phyloP scores from a whole-genome alignment of 257 asterid genomes.

The Paraleonurus japonicus region DNA sequence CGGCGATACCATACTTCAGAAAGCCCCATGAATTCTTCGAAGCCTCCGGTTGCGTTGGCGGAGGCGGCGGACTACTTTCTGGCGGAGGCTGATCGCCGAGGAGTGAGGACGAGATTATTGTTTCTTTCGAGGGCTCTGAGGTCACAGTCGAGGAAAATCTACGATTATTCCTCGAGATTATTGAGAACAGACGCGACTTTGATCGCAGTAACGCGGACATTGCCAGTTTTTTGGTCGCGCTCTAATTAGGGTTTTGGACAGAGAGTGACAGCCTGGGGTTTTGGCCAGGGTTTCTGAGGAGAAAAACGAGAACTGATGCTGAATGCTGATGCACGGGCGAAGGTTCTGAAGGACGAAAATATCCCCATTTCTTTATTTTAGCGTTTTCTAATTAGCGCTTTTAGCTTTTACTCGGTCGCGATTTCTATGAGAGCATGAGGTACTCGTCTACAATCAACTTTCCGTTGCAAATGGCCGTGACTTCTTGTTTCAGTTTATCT shows the following conservation, averaged over 20 bases:
- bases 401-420: neutral
- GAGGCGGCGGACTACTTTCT: constrained; percentile 31
- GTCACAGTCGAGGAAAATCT: constrained; percentile 32
- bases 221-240: neutral
- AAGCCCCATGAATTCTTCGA: constrained; percentile 56
- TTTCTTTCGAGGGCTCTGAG: constrained; percentile 44
- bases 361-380: neutral
- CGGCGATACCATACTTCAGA: constrained; percentile 48
- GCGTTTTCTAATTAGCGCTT: constrained; percentile 4
- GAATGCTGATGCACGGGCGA: neutral
- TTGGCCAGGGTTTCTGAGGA: constrained; percentile 15
- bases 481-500: no score
- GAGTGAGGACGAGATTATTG: constrained; percentile 51
- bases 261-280: constrained; percentile 23
- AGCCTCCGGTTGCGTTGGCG: constrained; percentile 37
- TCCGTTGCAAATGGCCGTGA: neutral
- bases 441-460: neutral
- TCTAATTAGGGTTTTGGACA: constrained; percentile 31
- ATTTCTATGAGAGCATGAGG: neutral
- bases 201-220: constrained; percentile 51
- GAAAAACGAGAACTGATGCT: neutral
- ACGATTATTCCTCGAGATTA: constrained; percentile 31
- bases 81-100: constrained; percentile 56
- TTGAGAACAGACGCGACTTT: constrained; percentile 41
- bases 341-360: neutral